phyloP scores from a whole-genome alignment of 352 stramenopile species.

The Globisporangium canariense region DNA sequence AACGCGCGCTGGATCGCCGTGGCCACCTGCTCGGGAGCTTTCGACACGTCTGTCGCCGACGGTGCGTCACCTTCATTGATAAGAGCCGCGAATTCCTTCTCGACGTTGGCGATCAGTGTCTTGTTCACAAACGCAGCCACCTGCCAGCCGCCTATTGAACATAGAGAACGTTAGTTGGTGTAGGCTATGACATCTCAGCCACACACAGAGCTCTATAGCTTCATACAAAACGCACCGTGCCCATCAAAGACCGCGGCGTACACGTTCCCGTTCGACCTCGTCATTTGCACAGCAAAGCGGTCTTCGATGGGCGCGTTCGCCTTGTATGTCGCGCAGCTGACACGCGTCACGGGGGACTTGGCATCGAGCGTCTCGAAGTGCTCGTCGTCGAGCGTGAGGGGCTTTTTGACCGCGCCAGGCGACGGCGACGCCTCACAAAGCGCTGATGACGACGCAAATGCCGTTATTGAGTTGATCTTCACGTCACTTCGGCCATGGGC shows the following conservation, averaged over 20 bases:
- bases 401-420: not conserved
- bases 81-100: slow-evolving; percentile 45
- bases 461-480: too few relatives aligned
- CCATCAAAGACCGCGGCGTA: slow-evolving; percentile 87
- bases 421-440: not conserved
- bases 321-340: slow-evolving; percentile 55
- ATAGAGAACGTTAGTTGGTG: not conserved
- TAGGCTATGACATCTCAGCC: not conserved
- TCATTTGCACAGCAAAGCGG: slow-evolving; percentile 68
- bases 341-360: slow-evolving; percentile 32
- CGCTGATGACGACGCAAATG: not conserved
- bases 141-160: slow-evolving; percentile 80
- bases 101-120: slow-evolving; percentile 76
- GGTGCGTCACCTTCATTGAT: not conserved
- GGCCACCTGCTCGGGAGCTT: slow-evolving; percentile 35
- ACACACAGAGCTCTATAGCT: not conserved
- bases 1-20: slow-evolving; percentile 79
- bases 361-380: slow-evolving; percentile 29
- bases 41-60: slow-evolving; percentile 4
- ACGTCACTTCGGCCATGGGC: not conserved
- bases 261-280: slow-evolving; percentile 63
- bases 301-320: slow-evolving; percentile 79
- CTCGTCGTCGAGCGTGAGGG: slow-evolving; percentile 35
- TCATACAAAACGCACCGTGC: slow-evolving; percentile 48
- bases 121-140: slow-evolving; percentile 82